These are phyloP conservation scores for Cylindrodendrum hubeiense DNA, from an alignment of 2,329 filamentous ascomycete genomes.

Conservation along the genomic window DNA sequence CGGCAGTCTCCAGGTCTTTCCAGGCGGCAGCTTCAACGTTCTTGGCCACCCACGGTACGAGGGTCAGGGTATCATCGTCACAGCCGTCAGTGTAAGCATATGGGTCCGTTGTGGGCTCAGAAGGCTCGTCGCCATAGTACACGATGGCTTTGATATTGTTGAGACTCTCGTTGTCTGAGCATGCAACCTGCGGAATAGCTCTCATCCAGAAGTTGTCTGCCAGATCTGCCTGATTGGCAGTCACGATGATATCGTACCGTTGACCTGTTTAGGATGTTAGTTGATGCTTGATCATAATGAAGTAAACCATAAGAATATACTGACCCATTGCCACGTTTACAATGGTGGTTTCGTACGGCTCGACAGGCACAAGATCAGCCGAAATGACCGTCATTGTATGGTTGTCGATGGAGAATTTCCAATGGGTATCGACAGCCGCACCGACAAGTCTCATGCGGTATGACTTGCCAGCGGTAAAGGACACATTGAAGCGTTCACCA, in stretches of 20 bases:
- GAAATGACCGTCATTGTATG: constrained; percentile 70
- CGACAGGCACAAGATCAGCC: constrained; percentile 69
- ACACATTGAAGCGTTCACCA: constrained; percentile 52
- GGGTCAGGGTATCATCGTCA: constrained; percentile 50
- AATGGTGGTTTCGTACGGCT: constrained; percentile 63
- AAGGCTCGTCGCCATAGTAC: constrained; percentile 50
- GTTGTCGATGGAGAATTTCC: constrained; percentile 66
- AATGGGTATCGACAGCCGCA: constrained; percentile 55
- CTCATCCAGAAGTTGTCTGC: constrained; percentile 62
- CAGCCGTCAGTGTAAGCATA: constrained; percentile 42
- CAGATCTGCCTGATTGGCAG: constrained; percentile 50
- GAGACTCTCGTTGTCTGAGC: constrained; percentile 53
- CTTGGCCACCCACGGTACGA: constrained; percentile 51
- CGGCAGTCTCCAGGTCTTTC: constrained; percentile 43
- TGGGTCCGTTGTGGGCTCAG: constrained; percentile 21
- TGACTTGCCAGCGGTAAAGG: constrained; percentile 55
- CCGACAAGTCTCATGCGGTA: constrained; percentile 64
- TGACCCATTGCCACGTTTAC: constrained; percentile 35
- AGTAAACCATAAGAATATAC: neutral
- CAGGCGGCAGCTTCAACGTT: constrained; percentile 47
- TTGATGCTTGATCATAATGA: too few relatives aligned
- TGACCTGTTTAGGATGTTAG: constrained; percentile 58
- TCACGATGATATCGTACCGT: constrained; percentile 61
- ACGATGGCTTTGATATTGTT: constrained; percentile 64
- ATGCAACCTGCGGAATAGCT: constrained; percentile 56